Base-by-base conservation (phyloP, 768 basidiomycete species). In the Trametes villosa region DNA sequence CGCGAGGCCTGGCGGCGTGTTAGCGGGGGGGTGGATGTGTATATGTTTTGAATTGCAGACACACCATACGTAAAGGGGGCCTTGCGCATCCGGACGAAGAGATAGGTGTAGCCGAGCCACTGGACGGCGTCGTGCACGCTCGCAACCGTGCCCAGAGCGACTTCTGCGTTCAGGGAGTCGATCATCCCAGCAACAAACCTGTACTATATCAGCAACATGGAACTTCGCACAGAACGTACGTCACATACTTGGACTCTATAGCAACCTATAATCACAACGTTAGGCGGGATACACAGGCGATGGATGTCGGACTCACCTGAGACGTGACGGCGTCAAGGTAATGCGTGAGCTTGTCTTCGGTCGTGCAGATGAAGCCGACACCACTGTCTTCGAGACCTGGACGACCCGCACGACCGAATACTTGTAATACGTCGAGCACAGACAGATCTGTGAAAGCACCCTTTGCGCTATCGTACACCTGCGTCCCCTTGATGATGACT, bases 401-500 rank as follows among this genome's bases (percentile, higher is more conserved):
- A 36, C 92, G 83, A 36, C 94, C 97, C 54, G 97, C 97, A 74
- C 97, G 87, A 65, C 97, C 97, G 68, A 99, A 98, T 22, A 99
- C 92, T 79, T 99, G 96, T 3, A 99, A 77, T 3, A 99, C 97
- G 73, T 99, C 97, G 48, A 99, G 79, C 13, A 98, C 87, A 2
- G 96, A 92, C 20, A 99, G 80, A 71, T 99, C 95, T 41, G 92
- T 87, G 68, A 98, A 97, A 24, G 88, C 80, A 64, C 97, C 96
- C 70, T 89, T 91, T 4, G 86, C 81, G 59, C 91, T 92, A 70
- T 99, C 93, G 71, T 98, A 99, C 1, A 99, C 82, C 68, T 98
- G 93, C 1, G 97, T 99, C 9, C 97, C 97, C 75, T 99, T 99
- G 78, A 97, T 98, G 64, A 97, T 76, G 54, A 97, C 96, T 92